A percentile compares a stretch with the other conserved stretches of the same genome.
phyloP scores from a whole-genome alignment of 345 rosid species.

The Rhodamnia rubescens region DNA sequence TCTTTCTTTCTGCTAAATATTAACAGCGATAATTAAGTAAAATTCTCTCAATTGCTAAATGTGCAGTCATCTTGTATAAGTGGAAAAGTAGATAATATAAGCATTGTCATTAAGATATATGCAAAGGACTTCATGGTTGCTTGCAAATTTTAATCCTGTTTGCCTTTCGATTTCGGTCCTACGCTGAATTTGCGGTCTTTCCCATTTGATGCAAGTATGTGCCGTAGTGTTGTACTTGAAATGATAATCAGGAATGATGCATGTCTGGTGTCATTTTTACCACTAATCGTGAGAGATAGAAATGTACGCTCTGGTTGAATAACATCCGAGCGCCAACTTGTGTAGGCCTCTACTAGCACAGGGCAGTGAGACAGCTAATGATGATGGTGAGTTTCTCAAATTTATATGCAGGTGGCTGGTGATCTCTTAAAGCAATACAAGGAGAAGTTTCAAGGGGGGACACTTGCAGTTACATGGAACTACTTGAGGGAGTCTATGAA shows the following conservation, averaged over 20 bases:
- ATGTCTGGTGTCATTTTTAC: not conserved
- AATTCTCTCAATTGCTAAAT: not conserved
- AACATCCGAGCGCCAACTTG: not conserved
- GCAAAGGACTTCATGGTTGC: not conserved
- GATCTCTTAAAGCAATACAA: slow-evolving; percentile 84
- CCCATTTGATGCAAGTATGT: not conserved
- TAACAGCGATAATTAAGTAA: not conserved
- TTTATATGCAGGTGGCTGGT: slow-evolving; percentile 63
- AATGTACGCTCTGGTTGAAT: not conserved
- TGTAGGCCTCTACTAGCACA: not conserved
- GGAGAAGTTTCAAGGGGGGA: slow-evolving; percentile 92
- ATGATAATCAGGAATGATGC: not conserved
- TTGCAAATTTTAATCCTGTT: not conserved
- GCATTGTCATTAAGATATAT: not conserved
- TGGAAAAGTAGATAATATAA: not conserved
- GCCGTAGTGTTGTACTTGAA: not conserved
- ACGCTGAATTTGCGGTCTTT: not conserved
- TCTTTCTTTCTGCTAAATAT: not conserved
- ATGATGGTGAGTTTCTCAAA: not conserved
- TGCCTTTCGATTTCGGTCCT: not conserved
- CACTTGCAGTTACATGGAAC: slow-evolving; percentile 87
- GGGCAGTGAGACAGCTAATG: not conserved
- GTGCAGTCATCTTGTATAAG: not conserved
- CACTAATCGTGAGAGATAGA: not conserved
- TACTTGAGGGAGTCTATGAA: slow-evolving; percentile 94